A percentile compares a stretch with the other conserved stretches of the same genome.
Evolutionary conservation across 1,139 yeast species (phyloP).

Genomic region (Kodamaea arcana): DNA sequence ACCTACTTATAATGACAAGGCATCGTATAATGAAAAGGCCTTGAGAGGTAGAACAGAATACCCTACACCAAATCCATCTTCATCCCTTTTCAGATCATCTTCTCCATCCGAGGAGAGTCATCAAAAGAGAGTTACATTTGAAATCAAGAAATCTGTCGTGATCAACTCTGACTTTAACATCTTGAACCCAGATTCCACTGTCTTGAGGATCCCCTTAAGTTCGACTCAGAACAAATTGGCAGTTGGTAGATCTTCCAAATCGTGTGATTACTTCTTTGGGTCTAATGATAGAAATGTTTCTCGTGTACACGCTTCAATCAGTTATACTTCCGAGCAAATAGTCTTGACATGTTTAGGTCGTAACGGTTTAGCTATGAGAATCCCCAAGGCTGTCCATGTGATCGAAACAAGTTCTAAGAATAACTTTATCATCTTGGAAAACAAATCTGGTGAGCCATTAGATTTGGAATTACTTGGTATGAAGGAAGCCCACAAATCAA

Average conservation of each 20-base stretch:
- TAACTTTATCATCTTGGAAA: constrained; percentile 33
- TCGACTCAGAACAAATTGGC: constrained; percentile 20
- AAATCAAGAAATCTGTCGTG: constrained; percentile 6
- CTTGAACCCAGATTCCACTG: constrained; percentile 35
- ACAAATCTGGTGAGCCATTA: constrained; percentile 20
- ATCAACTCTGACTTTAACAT: constrained; percentile 36
- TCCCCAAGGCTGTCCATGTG: constrained; percentile 48
- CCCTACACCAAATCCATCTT: constrained; percentile 58
- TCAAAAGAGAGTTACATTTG: constrained; percentile 8
- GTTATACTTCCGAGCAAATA: constrained; percentile 23
- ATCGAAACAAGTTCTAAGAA: constrained; percentile 22
- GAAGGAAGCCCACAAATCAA: constrained; percentile 27
- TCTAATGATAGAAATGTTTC: constrained; percentile 60
- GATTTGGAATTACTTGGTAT: constrained; percentile 12
- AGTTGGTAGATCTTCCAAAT: constrained; percentile 64
- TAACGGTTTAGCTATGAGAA: constrained; percentile 62
- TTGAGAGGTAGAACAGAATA: constrained; percentile 26
- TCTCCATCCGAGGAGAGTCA: constrained; percentile 27
- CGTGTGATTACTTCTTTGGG: constrained; percentile 55
- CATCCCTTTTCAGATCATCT: constrained; percentile 46
- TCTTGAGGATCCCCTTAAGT: constrained; percentile 35
- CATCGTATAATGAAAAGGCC: constrained; percentile 2
- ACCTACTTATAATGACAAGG: constrained; percentile 3
- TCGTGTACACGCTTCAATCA: constrained; percentile 54
- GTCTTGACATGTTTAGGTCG: constrained; percentile 59